Base-by-base conservation (phyloP, 441 rosid species). In the Adansonia madagascariensis region DNA sequence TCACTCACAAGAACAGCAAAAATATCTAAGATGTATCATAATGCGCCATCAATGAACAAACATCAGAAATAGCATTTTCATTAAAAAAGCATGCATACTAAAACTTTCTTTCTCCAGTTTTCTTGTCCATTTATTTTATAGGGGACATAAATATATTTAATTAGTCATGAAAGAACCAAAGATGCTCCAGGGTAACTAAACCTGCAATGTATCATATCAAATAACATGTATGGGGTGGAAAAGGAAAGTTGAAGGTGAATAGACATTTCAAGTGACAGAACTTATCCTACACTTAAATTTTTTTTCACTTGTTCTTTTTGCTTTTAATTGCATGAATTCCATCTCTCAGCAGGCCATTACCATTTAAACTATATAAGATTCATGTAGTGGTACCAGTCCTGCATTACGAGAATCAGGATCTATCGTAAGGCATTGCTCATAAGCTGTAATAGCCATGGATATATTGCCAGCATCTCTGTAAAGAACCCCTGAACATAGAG, bases 331-430 rank as follows among this genome's bases (percentile, higher is more conserved):
- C 9, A 17, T 18, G 4, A 43, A 60, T 22, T 9, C 1, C 14
- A 24, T 59, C 74, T 35, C 22, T 52, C 4, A 66, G 3, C 44
- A 84, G 27, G 70, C 66, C 60, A 68, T 79, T 74, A 72, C 64
- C 7, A 39, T 18, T 12, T 18, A 46, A 27, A 56, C 69, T n/a
- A 31, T 8, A 71, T 3, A 53, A 64, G 55, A 41, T 27, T 61
- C 77, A 43, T 41, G 69, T 47, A 75, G 20, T 15, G 64, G 71
- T 84, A 95, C 99, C 97, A 94, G 98, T 85, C 99, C 99, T 43
- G 99, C 99, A 89, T 94, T 95, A 80, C 99, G 98, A 85, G 99
- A 95, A 90, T 92, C 99, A 49, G 97, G 98, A 85, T 95, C 99
- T 88, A 95, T 89, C 84, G 91, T 91, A 17, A 95, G 97, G 91